Conservation (phyloP, 139 green algal species). For the Picochlorum sp. region DNA sequence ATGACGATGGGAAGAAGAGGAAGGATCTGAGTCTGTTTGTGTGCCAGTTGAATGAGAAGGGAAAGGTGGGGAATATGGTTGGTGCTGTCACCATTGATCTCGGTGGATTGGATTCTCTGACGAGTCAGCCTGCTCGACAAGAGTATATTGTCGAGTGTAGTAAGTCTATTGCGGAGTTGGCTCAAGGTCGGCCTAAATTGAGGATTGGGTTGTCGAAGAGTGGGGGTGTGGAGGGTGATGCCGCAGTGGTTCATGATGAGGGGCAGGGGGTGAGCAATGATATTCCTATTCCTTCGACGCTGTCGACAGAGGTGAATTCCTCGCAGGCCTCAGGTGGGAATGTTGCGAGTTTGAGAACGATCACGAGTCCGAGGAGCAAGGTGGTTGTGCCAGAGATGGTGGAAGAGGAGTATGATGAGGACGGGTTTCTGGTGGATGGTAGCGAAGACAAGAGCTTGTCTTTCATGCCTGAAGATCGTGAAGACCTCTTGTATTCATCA, state of each 20-base stretch:
- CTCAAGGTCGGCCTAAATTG: conserved; percentile 5
- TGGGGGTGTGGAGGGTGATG: neutral
- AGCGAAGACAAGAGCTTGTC: no score
- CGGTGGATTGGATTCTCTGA: neutral
- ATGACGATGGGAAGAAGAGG: neutral
- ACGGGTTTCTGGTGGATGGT: no score
- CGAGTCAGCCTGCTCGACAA: conserved; percentile 1
- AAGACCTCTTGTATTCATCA: no score
- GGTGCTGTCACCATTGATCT: conserved; percentile 5
- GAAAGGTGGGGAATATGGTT: conserved; percentile 5
- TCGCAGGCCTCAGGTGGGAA: neutral
- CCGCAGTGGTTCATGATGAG: neutral
- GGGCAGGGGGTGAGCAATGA: neutral
- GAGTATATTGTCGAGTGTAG: conserved; percentile 1
- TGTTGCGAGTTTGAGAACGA: no score
- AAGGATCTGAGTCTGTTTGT: conserved; percentile 7
- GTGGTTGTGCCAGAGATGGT: no score
- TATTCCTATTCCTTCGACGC: neutral
- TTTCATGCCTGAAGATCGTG: no score
- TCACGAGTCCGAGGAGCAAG: no score
- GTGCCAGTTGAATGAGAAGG: conserved; percentile 8
- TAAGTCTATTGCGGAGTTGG: neutral
- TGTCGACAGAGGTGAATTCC: neutral
- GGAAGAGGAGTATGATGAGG: no score
- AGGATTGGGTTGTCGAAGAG: conserved; percentile 1